These are phyloP conservation scores for Saturnispora zaruensis DNA, from an alignment of 805 yeast species.

Conservation along the genomic window DNA sequence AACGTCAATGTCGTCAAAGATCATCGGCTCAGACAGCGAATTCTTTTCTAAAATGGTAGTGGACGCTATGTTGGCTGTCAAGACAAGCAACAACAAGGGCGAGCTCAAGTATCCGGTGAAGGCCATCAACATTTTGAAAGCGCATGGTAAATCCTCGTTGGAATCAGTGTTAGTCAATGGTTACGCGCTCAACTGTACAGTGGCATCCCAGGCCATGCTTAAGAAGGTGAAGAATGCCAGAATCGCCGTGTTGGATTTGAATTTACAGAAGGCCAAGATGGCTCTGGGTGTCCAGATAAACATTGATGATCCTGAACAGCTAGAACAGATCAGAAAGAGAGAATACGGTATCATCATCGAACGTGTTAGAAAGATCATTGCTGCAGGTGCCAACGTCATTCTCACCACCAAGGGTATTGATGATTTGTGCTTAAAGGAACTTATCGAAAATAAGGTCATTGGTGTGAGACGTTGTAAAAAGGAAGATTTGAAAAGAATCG, in stretches of 20 bases:
- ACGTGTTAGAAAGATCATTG: conserved; percentile 70
- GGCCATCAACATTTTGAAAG: conserved; percentile 91
- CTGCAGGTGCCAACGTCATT: conserved; percentile 88
- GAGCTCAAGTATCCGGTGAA: conserved; percentile 91
- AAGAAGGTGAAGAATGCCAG: conserved; percentile 61
- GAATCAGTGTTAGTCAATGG: conserved; percentile 88
- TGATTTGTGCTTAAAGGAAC: conserved; percentile 83
- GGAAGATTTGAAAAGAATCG: conserved; percentile 93
- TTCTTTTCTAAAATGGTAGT: conserved; percentile 88
- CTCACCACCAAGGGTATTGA: conserved; percentile 93
- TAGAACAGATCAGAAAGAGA: conserved; percentile 84
- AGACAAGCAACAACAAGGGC: conserved; percentile 80
- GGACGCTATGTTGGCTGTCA: conserved; percentile 91
- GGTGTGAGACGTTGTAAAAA: conserved; percentile 96
- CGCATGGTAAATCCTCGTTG: conserved; percentile 87
- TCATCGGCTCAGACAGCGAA: conserved; percentile 88
- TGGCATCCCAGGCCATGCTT: conserved; percentile 95
- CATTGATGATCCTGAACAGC: conserved; percentile 86
- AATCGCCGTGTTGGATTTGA: conserved; percentile 84
- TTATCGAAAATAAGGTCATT: conserved; percentile 86
- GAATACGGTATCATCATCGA: conserved; percentile 82
- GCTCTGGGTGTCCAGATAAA: conserved; percentile 97
- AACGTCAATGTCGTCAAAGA: conserved; percentile 94
- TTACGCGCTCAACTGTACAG: conserved; percentile 92
- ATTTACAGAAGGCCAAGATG: conserved; percentile 93